Base-by-base conservation (phyloP, 164 flowering plant genomes). In the Aristolochia fimbriata region DNA sequence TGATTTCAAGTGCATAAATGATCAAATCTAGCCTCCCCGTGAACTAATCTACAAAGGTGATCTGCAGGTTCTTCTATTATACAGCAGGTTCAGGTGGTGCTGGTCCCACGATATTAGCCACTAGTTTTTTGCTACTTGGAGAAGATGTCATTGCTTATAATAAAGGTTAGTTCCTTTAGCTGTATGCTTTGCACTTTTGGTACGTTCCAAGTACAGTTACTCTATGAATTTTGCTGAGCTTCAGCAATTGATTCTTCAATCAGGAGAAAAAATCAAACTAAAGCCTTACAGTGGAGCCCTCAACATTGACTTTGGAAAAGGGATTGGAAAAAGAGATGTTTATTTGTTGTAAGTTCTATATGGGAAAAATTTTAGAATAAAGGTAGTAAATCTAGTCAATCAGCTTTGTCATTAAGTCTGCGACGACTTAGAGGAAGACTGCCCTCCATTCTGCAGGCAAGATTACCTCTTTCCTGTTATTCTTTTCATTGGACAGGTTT, bases 71-170 rank as follows among this genome's bases (percentile, higher is more conserved):
- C 80, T 82, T 64, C 56, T 93, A 93, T 75, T 90, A 86, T 68
- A 93, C 99, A 48, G 99, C 97, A 55, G 99, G 99, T 52, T 77
- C 84, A 60, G 99, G 99, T 66, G 99, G 99, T 72, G 97, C 92
- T 65, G 99, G 99, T 54, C 99, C 99, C 51, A 93, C 99, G 11
- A 93, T 93, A 67, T 71, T 90, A 74, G 86, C 96, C 15, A 93
- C 98, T 41, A 93, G 97, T 55, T 93, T 93, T 78, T 74, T 93
- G 68, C 96, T 93, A 77, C 88, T 93, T 24, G 98, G 96, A 51
- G 98, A 93, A 73, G 96, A 93, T 64, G 99, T 87, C 23, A 72
- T 83, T 71, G 99, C 96, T 58, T 93, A 84, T 75, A 84, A 70
- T 64, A 85, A 88, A 85, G 99, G 99, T 90, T 15, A 55, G 60